Conservation (phyloP, 2,329 filamentous ascomycete genomes). For the Ascocoryne sarcoides region DNA sequence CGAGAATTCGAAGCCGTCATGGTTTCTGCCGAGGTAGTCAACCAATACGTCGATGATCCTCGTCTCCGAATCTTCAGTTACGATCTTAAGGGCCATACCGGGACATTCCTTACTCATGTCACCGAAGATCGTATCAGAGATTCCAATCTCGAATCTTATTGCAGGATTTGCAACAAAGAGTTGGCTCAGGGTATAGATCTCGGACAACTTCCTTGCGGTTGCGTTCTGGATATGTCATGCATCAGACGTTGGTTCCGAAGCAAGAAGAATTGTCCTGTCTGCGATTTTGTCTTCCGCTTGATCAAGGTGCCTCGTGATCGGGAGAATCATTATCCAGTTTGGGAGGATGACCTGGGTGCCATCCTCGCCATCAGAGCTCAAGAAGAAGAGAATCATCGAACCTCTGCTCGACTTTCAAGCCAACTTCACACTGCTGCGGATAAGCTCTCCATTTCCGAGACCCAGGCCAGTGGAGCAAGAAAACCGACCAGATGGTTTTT, state of each 20-base stretch:
- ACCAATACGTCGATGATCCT: background rate
- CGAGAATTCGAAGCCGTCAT: background rate
- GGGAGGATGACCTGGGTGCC: background rate
- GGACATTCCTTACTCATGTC: background rate
- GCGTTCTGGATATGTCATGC: background rate
- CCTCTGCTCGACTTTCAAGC: no score
- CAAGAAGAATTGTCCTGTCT: background rate
- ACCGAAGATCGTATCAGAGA: no score
- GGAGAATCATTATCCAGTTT: background rate
- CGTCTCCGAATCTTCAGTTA: background rate
- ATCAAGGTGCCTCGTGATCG: background rate
- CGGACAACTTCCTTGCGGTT: background rate
- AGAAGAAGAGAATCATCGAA: no score
- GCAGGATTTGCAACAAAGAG: background rate
- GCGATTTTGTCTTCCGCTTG: background rate
- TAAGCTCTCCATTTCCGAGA: no score
- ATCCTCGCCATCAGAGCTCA: no score
- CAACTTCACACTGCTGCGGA: no score
- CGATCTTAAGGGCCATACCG: background rate
- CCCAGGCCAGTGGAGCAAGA: no score
- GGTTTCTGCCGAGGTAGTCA: background rate
- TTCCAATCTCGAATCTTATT: no score
- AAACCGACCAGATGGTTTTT: no score
- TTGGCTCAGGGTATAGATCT: background rate
- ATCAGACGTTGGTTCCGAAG: background rate